Evolutionary conservation across 2,329 filamentous ascomycete species (phyloP), one percentile per base, ranked within the genome.

Genomic region (Bipolaris victoriae): DNA sequence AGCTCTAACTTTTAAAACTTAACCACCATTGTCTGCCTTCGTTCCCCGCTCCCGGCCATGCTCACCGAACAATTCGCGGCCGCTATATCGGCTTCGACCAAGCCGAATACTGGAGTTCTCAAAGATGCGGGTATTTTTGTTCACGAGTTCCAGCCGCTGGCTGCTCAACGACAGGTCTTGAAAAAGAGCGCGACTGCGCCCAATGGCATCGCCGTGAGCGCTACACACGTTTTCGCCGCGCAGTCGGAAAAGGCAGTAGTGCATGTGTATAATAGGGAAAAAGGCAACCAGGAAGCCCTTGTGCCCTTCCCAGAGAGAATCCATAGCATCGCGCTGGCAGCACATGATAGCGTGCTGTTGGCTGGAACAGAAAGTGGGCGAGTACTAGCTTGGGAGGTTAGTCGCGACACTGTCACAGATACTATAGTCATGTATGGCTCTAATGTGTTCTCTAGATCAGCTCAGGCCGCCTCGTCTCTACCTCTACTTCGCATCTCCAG

Each of bases 231-330:
- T 45, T 99, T 97, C 74, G 90, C 93, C 3, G 94, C 92, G 3
- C 95, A 99, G 76, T 84, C 90, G 48, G 92, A 93, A 63, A 98
- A 97, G 77, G 91, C 92, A 0, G 90, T 96, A 40, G 85, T 99
- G 1, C 91, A 98, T 78, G 92, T 99, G 53, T 99, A 98, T 78
- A 93, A 86, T 56, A 85, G 92, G 53, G 83, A 88, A 57, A 90
- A 90, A 62, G 90, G 90, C 26, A 95, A 90, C 67, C 92, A 97
- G 73, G 94, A 98, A 78, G 90, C 91, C 6, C 85, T 91, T 16
- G 87, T 98, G 18, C 90, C 93, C 0, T 96, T 99, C 69, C 88
- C 90, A 0, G 94, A 98, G 77, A 86, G 88, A 68, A 91, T 99
- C 70, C 88, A 87, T 63, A 92, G 90, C 76, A 79, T 96, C 68